Evolutionary conservation across 345 rosid species (phyloP), one percentile per base, ranked within the genome.

Genomic region (Corchorus olitorius): DNA sequence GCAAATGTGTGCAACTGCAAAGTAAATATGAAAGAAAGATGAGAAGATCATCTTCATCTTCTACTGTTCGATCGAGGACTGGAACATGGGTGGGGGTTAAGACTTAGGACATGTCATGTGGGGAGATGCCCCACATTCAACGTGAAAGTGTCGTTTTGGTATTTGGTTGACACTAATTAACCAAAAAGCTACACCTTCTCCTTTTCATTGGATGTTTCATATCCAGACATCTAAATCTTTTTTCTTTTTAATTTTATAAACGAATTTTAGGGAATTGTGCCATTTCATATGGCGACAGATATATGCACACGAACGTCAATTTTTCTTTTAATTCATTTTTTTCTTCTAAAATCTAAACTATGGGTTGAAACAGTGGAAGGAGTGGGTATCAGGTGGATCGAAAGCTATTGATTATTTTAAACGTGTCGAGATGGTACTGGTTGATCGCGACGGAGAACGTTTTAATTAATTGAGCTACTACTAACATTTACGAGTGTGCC

Each of bases 91-190:
- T 34, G n/a, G 62, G 39, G 27, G 27, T 27, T 27, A 27, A 27
- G 27, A 27, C 27, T 14, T 33, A 1, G 49, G 7, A 54, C 81
- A 70, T 17, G 71, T 33, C 76, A 79, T 70, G 85, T 79, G 83
- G 75, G 43, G 35, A 41, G 45, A 50, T 22, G 56, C 50, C 83
- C 81, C 78, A 71, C 59, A 54, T 58, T 77, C 70, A 83, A 83
- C 80, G 77, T 77, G 83, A 75, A 60, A 76, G 75, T 80, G 86
- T 74, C 81, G 75, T 75, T 75, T 68, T 83, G 75, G 81, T 67
- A 74, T 56, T 82, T 65, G 78, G 43, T 69, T 41, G 59, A 54
- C 61, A 45, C 49, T 34, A 52, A 59, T 2, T 70, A 27, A 37
- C 10, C 3, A 17, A 13, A 43, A 22, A 58, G 7, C 8, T 61